Evolutionary conservation across 1,139 yeast species (phyloP).

Genomic region (Wickerhamomyces sp.): DNA sequence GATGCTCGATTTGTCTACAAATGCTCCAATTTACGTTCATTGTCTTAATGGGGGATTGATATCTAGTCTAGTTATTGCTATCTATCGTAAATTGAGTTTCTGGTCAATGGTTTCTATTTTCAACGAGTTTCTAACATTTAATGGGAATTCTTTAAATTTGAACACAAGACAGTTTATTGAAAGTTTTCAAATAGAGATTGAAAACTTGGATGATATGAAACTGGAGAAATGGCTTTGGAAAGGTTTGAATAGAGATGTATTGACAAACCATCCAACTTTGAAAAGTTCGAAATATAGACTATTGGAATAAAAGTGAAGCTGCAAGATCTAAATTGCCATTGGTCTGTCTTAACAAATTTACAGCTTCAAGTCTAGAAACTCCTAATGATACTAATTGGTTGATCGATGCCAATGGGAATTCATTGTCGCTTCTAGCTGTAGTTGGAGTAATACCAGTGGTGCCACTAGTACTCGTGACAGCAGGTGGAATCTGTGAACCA

Average conservation of each 20-base stretch:
- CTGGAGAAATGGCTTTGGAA: constrained; percentile 57
- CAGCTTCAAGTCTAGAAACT: constrained; percentile 59
- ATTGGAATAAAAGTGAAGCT: constrained; percentile 62
- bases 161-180: constrained; percentile 84
- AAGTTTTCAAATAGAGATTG: constrained; percentile 59
- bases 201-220: background rate
- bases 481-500: too few relatives aligned
- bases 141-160: constrained; percentile 67
- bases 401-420: constrained; percentile 38
- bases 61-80: constrained; percentile 78
- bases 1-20: constrained; percentile 48
- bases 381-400: constrained; percentile 64
- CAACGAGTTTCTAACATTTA: constrained; percentile 76
- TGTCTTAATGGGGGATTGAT: constrained; percentile 90
- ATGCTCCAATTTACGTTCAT: constrained; percentile 75
- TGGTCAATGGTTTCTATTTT: constrained; percentile 91
- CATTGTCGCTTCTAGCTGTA: too few relatives aligned
- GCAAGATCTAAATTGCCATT: constrained; percentile 82
- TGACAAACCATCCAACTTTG: constrained; percentile 32
- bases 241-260: constrained; percentile 56
- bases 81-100: constrained; percentile 74
- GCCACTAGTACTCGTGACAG: too few relatives aligned
- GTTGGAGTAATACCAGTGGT: too few relatives aligned
- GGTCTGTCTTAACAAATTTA: constrained; percentile 60
- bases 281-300: constrained; percentile 1